These are phyloP conservation scores for Trichoderma lentiforme DNA, from an alignment of 2,329 filamentous ascomycete species.

Conservation along the genomic window DNA sequence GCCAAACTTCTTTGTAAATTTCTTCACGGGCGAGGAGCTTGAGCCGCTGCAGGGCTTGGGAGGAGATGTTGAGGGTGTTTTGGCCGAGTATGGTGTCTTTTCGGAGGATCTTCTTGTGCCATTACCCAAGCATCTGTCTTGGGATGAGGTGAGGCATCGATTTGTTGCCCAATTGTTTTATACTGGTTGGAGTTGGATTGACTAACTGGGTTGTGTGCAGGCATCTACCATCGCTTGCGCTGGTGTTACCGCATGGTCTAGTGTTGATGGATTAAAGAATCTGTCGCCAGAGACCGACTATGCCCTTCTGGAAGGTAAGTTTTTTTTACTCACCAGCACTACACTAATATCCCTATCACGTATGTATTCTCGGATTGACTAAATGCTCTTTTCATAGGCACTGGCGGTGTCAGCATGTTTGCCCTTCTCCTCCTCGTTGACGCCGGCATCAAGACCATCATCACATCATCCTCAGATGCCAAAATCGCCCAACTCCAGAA, in stretches of 20 bases:
- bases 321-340: too few relatives aligned
- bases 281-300: neutral
- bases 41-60: neutral
- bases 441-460: neutral
- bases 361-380: neutral
- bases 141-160: constrained; percentile 7
- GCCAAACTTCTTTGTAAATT: constrained; percentile 25
- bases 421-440: neutral
- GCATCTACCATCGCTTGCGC: neutral
- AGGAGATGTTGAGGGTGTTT: neutral
- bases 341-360: neutral
- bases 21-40: neutral
- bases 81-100: neutral
- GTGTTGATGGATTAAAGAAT: neutral
- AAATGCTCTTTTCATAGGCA: neutral
- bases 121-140: neutral
- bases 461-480: neutral
- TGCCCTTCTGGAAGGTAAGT: neutral
- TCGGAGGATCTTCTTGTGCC: neutral
- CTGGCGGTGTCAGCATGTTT: neutral
- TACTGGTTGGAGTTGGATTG: too few relatives aligned
- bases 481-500: neutral
- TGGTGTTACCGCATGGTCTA: neutral
- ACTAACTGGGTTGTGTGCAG: neutral
- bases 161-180: too few relatives aligned